phyloP scores from a whole-genome alignment of 2,329 filamentous ascomycete genomes.

The Aspergillus tamarii region DNA sequence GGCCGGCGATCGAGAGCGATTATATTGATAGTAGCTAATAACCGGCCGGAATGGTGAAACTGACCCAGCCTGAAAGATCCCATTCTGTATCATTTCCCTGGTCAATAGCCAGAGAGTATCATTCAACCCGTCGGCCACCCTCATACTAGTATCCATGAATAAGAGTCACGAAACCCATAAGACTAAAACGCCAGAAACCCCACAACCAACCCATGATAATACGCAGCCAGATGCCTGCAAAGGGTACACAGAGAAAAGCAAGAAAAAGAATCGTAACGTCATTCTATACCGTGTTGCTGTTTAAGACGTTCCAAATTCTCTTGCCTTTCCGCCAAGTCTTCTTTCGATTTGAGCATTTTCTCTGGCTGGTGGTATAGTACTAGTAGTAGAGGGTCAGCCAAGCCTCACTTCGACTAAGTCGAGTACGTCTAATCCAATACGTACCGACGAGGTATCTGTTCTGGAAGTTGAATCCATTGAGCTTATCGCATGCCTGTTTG shows the following conservation, averaged over 20 bases:
- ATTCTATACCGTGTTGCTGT: slow-evolving; percentile 97
- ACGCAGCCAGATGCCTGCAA: slow-evolving; percentile 38
- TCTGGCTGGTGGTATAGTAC: slow-evolving; percentile 78
- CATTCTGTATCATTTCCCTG: slow-evolving; percentile 26
- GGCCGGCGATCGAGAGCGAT: slow-evolving; percentile 24
- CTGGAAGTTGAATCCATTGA: slow-evolving; percentile 99
- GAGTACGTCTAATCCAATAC: slow-evolving; percentile 42
- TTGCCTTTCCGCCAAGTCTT: slow-evolving; percentile 90
- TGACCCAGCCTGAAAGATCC: slow-evolving; percentile 24
- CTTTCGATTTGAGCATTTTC: slow-evolving; percentile 83
- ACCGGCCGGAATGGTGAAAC: slow-evolving; percentile 20
- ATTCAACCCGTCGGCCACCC: slow-evolving; percentile 33
- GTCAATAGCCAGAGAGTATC: slow-evolving; percentile 23
- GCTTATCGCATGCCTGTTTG: slow-evolving; percentile 97
- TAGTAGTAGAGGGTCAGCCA: slow-evolving; percentile 21
- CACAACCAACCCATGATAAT: slow-evolving; percentile 40
- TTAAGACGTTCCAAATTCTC: slow-evolving; percentile 98
- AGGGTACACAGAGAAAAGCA: slow-evolving; percentile 35
- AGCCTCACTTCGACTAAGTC: not conserved
- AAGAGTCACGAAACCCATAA: slow-evolving; percentile 37
- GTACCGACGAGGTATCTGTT: slow-evolving; percentile 96
- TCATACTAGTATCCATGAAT: slow-evolving; percentile 28
- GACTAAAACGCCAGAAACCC: slow-evolving; percentile 46
- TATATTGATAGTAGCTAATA: slow-evolving; percentile 29
- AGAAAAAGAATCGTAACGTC: slow-evolving; percentile 51